Percentiles rank a stretch among this genome's conserved stretches.
Conservation (phyloP, 2,329 filamentous ascomycete genomes). For the Arachnopeziza araneosa region DNA sequence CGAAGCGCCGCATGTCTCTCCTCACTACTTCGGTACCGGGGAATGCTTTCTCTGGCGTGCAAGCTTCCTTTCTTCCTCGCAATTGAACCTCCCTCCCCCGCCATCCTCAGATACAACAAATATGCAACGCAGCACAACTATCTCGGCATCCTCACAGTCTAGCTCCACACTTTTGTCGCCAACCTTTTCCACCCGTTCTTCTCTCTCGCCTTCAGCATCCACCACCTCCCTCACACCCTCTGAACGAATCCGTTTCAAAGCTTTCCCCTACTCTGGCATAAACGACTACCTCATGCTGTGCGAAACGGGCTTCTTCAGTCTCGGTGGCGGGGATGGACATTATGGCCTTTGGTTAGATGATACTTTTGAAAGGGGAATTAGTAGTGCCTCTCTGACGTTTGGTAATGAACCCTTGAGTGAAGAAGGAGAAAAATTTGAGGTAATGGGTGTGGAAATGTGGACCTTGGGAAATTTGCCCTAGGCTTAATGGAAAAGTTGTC, state of each 20-base stretch:
- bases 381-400: constrained; percentile 81
- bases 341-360: constrained; percentile 94
- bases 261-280: constrained; percentile 90
- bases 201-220: constrained; percentile 10
- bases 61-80: constrained; percentile 52
- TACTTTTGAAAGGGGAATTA: constrained; percentile 76
- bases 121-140: constrained; percentile 55
- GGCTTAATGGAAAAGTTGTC: not conserved
- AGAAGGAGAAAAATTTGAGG: constrained; percentile 84
- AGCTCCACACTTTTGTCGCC: constrained; percentile 11
- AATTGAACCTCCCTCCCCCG: constrained; percentile 55
- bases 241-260: constrained; percentile 87
- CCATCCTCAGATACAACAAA: constrained; percentile 62
- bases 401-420: constrained; percentile 92
- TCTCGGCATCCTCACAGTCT: constrained; percentile 27
- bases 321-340: constrained; percentile 83
- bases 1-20: constrained; percentile 72
- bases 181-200: constrained; percentile 28
- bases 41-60: constrained; percentile 93
- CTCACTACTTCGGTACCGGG: constrained; percentile 91
- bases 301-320: constrained; percentile 75
- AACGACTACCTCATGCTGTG: constrained; percentile 98
- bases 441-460: constrained; percentile 91
- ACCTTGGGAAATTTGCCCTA: constrained; percentile 58
- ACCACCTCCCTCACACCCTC: constrained; percentile 34